Evolutionary conservation across 2,329 filamentous ascomycete species (phyloP).

Genomic region (Botrytis squamosa): DNA sequence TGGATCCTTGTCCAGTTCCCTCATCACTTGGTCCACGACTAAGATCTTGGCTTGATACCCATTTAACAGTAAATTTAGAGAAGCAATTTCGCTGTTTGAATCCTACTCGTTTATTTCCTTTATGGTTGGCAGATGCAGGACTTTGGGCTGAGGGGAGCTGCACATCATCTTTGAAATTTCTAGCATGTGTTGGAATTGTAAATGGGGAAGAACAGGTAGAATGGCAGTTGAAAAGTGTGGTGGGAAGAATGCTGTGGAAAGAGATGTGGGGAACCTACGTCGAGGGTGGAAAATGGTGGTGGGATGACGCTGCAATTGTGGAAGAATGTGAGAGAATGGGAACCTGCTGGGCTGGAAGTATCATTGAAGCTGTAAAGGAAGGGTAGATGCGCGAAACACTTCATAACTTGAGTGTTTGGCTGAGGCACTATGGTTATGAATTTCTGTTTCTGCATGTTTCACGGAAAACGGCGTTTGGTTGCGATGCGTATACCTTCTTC

Average conservation of each 20-base stretch:
- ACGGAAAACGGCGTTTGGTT: not conserved
- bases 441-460: not conserved
- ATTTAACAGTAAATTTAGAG: slow-evolving; percentile 60
- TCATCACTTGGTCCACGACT: slow-evolving; percentile 57
- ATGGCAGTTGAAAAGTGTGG: slow-evolving; percentile 49
- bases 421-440: not conserved
- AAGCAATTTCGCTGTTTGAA: slow-evolving; percentile 57
- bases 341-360: slow-evolving; percentile 59
- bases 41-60: slow-evolving; percentile 59
- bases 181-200: slow-evolving; percentile 25
- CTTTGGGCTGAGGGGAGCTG: slow-evolving; percentile 43
- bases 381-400: not conserved
- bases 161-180: slow-evolving; percentile 31
- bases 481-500: slow-evolving; percentile 13
- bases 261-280: slow-evolving; percentile 55
- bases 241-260: slow-evolving; percentile 59
- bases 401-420: not conserved
- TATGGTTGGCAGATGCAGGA: slow-evolving; percentile 58
- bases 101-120: slow-evolving; percentile 57
- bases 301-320: slow-evolving; percentile 56
- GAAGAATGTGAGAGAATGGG: slow-evolving; percentile 54
- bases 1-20: slow-evolving; percentile 60
- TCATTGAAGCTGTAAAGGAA: slow-evolving; percentile 55
- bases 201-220: slow-evolving; percentile 37
- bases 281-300: slow-evolving; percentile 54